A percentile compares a stretch with the other conserved stretches of the same genome.
phyloP scores from a whole-genome alignment of 2,329 filamentous ascomycete species.

The Trichophyton schoenleinii region DNA sequence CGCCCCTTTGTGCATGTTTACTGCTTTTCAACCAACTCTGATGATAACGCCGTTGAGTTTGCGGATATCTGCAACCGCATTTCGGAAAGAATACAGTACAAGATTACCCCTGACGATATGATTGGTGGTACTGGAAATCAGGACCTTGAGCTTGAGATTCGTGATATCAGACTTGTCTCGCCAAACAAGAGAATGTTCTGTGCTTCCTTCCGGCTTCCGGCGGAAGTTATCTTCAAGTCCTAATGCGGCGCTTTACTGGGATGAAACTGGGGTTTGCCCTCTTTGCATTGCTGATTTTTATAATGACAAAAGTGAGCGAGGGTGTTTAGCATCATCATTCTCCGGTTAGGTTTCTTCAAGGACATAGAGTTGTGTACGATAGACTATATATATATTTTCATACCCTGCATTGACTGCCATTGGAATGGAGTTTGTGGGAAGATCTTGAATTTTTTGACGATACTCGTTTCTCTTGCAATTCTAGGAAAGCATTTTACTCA shows the following conservation, averaged over 20 bases:
- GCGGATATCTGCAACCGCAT: slow-evolving; percentile 55
- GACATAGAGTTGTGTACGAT: not conserved
- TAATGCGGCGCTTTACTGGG: not conserved
- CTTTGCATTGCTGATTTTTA: not conserved
- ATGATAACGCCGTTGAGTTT: slow-evolving; percentile 52
- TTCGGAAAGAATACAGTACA: slow-evolving; percentile 46
- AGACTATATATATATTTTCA: slow-evolving; percentile 1
- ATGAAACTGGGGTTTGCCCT: no score
- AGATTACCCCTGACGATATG: slow-evolving; percentile 43
- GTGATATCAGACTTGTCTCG: slow-evolving; percentile 70
- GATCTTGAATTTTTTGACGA: not conserved
- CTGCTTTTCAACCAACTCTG: slow-evolving; percentile 76
- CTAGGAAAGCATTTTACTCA: no score
- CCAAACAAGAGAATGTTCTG: slow-evolving; percentile 96
- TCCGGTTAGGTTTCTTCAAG: not conserved
- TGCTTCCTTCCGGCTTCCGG: slow-evolving; percentile 75
- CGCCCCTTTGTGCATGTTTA: slow-evolving; percentile 87
- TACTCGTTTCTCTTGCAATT: not conserved
- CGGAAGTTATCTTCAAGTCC: slow-evolving; percentile 60
- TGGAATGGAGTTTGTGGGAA: not conserved
- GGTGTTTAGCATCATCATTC: not conserved
- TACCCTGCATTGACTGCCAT: not conserved
- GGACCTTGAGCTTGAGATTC: slow-evolving; percentile 45
- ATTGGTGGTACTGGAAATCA: slow-evolving; percentile 42
- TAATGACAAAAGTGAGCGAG: not conserved